Conservation (phyloP, 2,329 filamentous ascomycete genomes). For the Drechslerella stenobrocha region DNA sequence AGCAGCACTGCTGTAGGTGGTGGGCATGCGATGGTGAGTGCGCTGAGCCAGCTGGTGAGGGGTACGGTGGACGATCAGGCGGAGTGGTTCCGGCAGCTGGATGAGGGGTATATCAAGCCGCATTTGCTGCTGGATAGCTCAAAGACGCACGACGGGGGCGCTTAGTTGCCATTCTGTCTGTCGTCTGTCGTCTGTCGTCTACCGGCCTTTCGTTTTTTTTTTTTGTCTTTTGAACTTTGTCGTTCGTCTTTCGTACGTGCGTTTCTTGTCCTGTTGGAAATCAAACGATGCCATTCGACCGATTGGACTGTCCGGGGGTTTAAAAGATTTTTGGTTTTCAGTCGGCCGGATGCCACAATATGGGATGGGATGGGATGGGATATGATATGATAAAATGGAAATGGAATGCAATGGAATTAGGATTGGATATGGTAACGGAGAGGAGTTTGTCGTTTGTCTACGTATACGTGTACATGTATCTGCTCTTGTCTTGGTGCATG, state of each 20-base stretch:
- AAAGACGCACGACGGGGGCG: slow-evolving; percentile 57
- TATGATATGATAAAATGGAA: too few relatives aligned
- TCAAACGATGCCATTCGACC: too few relatives aligned
- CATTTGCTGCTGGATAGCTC: slow-evolving; percentile 73
- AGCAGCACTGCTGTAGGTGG: slow-evolving; percentile 54
- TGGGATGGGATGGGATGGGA: not conserved
- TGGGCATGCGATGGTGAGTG: slow-evolving; percentile 50
- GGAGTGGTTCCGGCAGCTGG: slow-evolving; percentile 85
- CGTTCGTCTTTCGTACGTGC: too few relatives aligned
- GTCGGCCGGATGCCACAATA: too few relatives aligned
- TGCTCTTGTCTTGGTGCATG: not conserved
- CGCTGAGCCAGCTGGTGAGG: slow-evolving; percentile 56
- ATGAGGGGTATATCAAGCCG: slow-evolving; percentile 96
- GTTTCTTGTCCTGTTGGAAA: too few relatives aligned
- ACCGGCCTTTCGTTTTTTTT: too few relatives aligned
- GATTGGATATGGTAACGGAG: not conserved
- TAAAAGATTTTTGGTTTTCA: too few relatives aligned
- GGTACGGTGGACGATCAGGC: slow-evolving; percentile 81
- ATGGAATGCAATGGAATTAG: not conserved
- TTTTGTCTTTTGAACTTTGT: too few relatives aligned
- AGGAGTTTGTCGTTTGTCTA: not conserved
- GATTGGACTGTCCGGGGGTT: too few relatives aligned
- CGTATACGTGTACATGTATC: not conserved
- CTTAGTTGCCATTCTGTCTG: not conserved
- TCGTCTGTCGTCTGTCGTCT: not conserved